Evolutionary conservation across 192 early-diverging fungal genomes (phyloP).

Genomic region (Coemansia sp.): DNA sequence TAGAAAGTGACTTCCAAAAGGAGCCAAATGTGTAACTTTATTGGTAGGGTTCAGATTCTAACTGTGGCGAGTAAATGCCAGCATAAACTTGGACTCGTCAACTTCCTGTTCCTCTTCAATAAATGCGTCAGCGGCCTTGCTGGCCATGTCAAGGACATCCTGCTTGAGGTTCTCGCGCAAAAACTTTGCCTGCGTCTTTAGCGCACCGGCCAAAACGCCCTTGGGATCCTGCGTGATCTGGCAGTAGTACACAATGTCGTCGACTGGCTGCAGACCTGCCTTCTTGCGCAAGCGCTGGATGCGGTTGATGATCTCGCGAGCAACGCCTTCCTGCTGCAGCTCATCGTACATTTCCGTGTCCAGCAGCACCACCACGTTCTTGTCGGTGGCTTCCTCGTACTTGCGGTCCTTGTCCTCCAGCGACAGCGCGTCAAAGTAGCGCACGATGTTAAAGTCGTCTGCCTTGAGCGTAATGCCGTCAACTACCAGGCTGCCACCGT

Average conservation of each 20-base stretch:
- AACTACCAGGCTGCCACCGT: constrained; percentile 64
- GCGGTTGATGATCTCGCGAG: constrained; percentile 95
- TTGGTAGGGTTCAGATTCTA: neutral
- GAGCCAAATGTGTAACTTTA: constrained; percentile 20
- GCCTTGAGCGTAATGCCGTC: constrained; percentile 75
- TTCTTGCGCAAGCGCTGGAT: constrained; percentile 96
- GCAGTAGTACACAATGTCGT: constrained; percentile 84
- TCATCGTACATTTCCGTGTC: constrained; percentile 78
- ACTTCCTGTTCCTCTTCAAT: constrained; percentile 76
- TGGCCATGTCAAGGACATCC: constrained; percentile 48
- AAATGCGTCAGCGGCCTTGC: constrained; percentile 51
- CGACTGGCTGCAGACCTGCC: constrained; percentile 82
- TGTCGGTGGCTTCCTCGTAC: constrained; percentile 75
- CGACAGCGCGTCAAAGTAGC: constrained; percentile 75
- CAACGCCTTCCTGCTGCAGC: constrained; percentile 84
- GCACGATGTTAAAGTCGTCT: constrained; percentile 82
- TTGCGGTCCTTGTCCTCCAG: constrained; percentile 41
- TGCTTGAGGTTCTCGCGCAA: constrained; percentile 75
- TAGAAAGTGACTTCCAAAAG: constrained; percentile 43
- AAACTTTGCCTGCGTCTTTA: constrained; percentile 70
- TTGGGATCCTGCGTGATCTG: constrained; percentile 70
- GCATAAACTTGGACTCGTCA: constrained; percentile 74
- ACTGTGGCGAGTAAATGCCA: constrained; percentile 55
- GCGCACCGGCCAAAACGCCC: constrained; percentile 64
- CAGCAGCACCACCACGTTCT: constrained; percentile 84